Percentiles rank a stretch among this genome's conserved stretches.
Evolutionary conservation across 1,139 yeast species (phyloP).

Genomic region (Kluyveromyces marxianus): DNA sequence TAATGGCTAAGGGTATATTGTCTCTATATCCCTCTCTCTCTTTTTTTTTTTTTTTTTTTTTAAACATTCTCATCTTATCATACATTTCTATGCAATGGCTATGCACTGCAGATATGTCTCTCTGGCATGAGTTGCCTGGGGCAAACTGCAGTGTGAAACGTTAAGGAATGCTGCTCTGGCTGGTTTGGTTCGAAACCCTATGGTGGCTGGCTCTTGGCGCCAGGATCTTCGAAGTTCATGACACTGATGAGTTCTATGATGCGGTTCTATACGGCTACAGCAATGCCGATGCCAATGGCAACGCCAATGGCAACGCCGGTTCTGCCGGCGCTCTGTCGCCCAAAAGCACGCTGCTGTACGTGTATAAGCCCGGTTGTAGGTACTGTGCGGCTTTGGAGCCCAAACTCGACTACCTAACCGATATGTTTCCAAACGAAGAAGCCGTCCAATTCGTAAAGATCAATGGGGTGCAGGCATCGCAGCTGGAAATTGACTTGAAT

Average conservation of each 20-base stretch:
- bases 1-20: too few species aligned
- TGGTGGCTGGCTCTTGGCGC: neutral
- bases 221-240: neutral
- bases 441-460: constrained; percentile 10
- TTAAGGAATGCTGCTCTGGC: neutral
- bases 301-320: too few species aligned
- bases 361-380: constrained; percentile 12
- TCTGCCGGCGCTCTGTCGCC: too few species aligned
- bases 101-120: too few species aligned
- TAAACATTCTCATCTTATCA: too few species aligned
- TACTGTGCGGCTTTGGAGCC: constrained; percentile 14
- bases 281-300: too few species aligned
- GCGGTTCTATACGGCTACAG: neutral
- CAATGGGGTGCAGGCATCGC: constrained; percentile 10
- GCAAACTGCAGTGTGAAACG: neutral
- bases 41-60: too few species aligned
- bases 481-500: constrained; percentile 9
- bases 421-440: constrained; percentile 8
- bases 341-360: constrained; percentile 7
- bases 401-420: constrained; percentile 7
- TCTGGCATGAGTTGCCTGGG: too few species aligned
- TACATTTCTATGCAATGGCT: too few species aligned
- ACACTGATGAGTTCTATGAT: neutral
- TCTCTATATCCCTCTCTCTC: too few species aligned
- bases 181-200: too few species aligned